Conservation (phyloP, 1,284 basidiomycete genomes). For the Mycosarcoma maydis region DNA sequence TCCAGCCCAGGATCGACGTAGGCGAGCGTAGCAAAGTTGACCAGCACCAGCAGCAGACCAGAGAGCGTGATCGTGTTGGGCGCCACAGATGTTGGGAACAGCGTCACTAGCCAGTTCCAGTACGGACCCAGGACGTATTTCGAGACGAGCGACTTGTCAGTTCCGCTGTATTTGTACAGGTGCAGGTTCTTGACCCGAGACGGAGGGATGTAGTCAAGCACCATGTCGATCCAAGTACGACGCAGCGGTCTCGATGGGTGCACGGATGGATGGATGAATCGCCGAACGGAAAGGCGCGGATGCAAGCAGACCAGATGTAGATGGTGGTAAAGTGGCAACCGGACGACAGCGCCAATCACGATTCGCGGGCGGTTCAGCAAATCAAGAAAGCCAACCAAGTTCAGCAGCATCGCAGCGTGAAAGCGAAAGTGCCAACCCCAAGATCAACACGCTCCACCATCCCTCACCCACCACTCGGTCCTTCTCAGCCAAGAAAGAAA, state of each 20-base stretch:
- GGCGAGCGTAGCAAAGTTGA: constrained; percentile 85
- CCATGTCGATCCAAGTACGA: too few species aligned
- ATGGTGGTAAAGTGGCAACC: too few species aligned
- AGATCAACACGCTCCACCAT: too few species aligned
- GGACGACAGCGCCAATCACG: too few species aligned
- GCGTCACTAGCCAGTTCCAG: constrained; percentile 92
- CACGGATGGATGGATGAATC: not conserved
- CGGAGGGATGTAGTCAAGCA: constrained; percentile 68
- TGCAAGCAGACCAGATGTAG: too few species aligned
- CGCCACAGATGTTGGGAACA: constrained; percentile 87
- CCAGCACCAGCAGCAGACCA: constrained; percentile 81
- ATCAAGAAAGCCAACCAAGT: not conserved
- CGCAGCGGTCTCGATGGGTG: too few species aligned
- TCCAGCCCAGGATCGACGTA: constrained; percentile 51
- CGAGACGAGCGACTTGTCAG: constrained; percentile 73
- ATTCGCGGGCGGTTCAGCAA: too few species aligned
- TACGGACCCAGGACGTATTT: constrained; percentile 86
- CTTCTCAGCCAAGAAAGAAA: too few species aligned
- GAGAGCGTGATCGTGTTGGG: constrained; percentile 76
- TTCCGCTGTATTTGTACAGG: constrained; percentile 73
- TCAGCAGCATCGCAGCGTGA: not conserved
- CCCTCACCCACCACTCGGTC: too few species aligned
- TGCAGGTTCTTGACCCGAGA: constrained; percentile 70
- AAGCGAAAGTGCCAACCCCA: not conserved
- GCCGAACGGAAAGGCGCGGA: too few species aligned